A percentile compares a stretch with the other conserved stretches of the same genome.
Evolutionary conservation across 176 grass and related monocot species (phyloP).

Genomic region (Pontederia crassipes): DNA sequence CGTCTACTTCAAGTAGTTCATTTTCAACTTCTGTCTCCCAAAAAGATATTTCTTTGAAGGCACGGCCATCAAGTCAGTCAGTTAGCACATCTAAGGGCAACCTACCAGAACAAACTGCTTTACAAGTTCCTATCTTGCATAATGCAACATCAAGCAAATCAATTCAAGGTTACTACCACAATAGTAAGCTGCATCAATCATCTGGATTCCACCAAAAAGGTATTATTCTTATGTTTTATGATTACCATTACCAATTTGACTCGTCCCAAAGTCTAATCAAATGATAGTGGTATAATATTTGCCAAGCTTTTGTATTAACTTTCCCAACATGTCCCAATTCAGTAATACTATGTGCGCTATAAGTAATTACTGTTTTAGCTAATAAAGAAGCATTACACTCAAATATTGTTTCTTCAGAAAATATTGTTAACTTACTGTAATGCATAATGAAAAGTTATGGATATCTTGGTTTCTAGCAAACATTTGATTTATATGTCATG

Average conservation of each 20-base stretch:
- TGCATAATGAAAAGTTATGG: too few species aligned
- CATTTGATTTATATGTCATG: too few species aligned
- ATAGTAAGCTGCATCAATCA: conserved; percentile 34
- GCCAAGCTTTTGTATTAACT: neutral
- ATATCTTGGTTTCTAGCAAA: too few species aligned
- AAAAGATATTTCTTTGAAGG: conserved; percentile 29
- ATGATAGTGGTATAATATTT: neutral
- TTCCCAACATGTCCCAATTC: too few species aligned
- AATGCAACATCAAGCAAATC: conserved; percentile 34
- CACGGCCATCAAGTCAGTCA: conserved; percentile 27
- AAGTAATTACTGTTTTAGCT: too few species aligned
- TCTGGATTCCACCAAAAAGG: conserved; percentile 42
- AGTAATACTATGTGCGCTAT: neutral
- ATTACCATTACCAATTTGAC: conserved; percentile 2
- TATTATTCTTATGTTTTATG: conserved; percentile 10
- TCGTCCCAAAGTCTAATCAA: neutral
- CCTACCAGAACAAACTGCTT: conserved; percentile 31
- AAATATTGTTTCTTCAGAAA: too few species aligned
- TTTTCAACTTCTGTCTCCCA: conserved; percentile 19
- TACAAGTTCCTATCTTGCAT: conserved; percentile 21
- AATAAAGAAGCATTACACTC: too few species aligned
- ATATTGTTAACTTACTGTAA: too few species aligned
- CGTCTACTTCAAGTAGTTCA: conserved; percentile 23
- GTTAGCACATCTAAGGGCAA: conserved; percentile 34
- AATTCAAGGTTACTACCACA: conserved; percentile 25